Evolutionary conservation across 2,329 filamentous ascomycete genomes (phyloP).

Genomic region (Pseudocercospora fuligena): DNA sequence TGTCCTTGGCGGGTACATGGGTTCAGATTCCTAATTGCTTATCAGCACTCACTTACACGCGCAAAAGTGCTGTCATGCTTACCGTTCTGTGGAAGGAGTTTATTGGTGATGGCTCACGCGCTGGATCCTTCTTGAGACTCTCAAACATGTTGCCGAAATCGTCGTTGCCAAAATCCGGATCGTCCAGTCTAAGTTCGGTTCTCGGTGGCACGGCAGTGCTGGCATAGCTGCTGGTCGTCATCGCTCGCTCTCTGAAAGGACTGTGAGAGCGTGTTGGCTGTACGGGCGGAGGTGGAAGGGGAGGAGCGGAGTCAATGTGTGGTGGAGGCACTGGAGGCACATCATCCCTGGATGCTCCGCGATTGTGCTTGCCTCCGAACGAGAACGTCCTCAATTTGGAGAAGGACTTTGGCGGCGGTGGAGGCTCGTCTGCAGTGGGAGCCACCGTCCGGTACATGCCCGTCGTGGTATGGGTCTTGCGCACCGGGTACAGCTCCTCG

Average conservation of each 20-base stretch:
- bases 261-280: conserved; percentile 22
- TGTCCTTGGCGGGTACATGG: conserved; percentile 40
- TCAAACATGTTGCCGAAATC: conserved; percentile 46
- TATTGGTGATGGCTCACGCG: conserved; percentile 29
- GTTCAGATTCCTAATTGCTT: conserved; percentile 38
- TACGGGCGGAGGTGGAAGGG: background rate
- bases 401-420: conserved; percentile 42
- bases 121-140: conserved; percentile 33
- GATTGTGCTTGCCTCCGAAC: conserved; percentile 47
- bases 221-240: conserved; percentile 46
- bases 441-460: conserved; percentile 49
- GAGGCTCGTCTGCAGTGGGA: conserved; percentile 41
- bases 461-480: conserved; percentile 43
- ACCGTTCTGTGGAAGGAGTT: conserved; percentile 30
- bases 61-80: conserved; percentile 11
- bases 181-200: conserved; percentile 36
- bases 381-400: conserved; percentile 58
- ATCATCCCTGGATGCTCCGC: conserved; percentile 24
- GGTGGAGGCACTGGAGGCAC: conserved; percentile 28
- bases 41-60: conserved; percentile 21
- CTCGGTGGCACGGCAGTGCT: conserved; percentile 44
- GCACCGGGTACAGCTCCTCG: conserved; percentile 40
- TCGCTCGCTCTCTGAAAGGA: conserved; percentile 44
- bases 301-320: conserved; percentile 11
- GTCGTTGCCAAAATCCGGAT: conserved; percentile 40